A percentile compares a stretch with the other conserved stretches of the same genome.
These are phyloP conservation scores for Dendrocalamus latiflorus DNA, from an alignment of 202 grass and related monocot genomes.

Conservation along the genomic window DNA sequence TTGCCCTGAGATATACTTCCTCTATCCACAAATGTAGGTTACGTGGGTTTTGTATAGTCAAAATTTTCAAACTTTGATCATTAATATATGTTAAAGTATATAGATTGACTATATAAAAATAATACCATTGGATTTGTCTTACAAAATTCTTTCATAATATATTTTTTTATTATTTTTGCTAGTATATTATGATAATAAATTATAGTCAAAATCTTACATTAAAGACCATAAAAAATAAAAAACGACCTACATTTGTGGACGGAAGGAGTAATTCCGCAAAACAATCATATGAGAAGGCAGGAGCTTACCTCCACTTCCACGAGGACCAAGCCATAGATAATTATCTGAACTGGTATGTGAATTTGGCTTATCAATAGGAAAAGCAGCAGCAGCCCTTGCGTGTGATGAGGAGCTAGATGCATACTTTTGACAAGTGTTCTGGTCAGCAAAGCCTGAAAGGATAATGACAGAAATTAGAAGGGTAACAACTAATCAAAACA, in stretches of 20 bases:
- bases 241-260: too few species aligned
- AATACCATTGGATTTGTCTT: too few species aligned
- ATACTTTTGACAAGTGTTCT: slow-evolving; percentile 51
- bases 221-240: too few species aligned
- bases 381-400: slow-evolving; percentile 20
- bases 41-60: too few species aligned
- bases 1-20: neutral
- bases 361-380: slow-evolving; percentile 35
- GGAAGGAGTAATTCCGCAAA: neutral
- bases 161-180: too few species aligned
- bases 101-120: too few species aligned
- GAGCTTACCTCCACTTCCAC: slow-evolving; percentile 66
- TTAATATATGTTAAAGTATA: too few species aligned
- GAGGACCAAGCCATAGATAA: slow-evolving; percentile 77
- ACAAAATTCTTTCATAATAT: too few species aligned
- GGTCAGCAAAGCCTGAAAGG: slow-evolving; percentile 50
- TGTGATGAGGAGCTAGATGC: slow-evolving; percentile 43
- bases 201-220: too few species aligned
- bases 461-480: slow-evolving; percentile 24
- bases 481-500: slow-evolving; percentile 2
- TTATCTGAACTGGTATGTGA: slow-evolving; percentile 40
- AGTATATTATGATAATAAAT: too few species aligned
- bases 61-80: too few species aligned
- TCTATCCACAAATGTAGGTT: too few species aligned
- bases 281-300: neutral